Conservation (phyloP, 345 rosid species). For the Salix brachista region DNA sequence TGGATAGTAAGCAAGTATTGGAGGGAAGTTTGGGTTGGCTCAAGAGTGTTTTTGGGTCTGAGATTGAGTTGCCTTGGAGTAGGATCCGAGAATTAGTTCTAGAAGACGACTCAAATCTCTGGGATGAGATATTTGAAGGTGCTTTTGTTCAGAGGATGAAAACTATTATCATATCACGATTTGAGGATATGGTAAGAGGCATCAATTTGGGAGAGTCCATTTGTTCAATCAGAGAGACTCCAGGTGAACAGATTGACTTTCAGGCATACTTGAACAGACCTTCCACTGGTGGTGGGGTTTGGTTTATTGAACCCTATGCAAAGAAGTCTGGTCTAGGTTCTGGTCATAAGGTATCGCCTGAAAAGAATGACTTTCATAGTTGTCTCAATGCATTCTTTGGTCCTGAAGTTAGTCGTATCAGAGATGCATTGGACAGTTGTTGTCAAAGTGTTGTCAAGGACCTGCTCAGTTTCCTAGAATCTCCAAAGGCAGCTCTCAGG, state of each 20-base stretch:
- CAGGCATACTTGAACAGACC: conserved; percentile 78
- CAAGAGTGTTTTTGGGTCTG: conserved; percentile 85
- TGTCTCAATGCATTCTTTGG: conserved; percentile 87
- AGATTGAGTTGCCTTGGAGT: conserved; percentile 94
- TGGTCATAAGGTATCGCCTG: conserved; percentile 45
- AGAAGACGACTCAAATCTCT: conserved; percentile 78
- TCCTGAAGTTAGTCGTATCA: conserved; percentile 75
- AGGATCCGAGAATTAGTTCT: conserved; percentile 86
- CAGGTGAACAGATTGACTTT: conserved; percentile 58
- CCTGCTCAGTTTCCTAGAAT: conserved; percentile 81
- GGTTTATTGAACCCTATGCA: conserved; percentile 79
- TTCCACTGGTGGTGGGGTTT: conserved; percentile 85
- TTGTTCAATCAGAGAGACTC: conserved; percentile 36
- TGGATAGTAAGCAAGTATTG: conserved; percentile 81
- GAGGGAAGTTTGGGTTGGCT: conserved; percentile 96
- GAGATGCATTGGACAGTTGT: conserved; percentile 77
- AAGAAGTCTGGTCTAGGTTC: conserved; percentile 47
- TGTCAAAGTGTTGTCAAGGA: conserved; percentile 77
- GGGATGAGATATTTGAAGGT: conserved; percentile 97
- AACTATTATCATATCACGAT: conserved; percentile 57
- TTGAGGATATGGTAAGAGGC: conserved; percentile 52
- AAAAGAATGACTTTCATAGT: conserved; percentile 66
- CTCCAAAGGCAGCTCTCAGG: conserved; percentile 83
- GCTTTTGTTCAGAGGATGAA: conserved; percentile 92
- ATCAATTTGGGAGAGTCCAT: conserved; percentile 54